Evolutionary conservation across 169 alveolate genomes (phyloP).

Genomic region (Eimeria falciformis): DNA sequence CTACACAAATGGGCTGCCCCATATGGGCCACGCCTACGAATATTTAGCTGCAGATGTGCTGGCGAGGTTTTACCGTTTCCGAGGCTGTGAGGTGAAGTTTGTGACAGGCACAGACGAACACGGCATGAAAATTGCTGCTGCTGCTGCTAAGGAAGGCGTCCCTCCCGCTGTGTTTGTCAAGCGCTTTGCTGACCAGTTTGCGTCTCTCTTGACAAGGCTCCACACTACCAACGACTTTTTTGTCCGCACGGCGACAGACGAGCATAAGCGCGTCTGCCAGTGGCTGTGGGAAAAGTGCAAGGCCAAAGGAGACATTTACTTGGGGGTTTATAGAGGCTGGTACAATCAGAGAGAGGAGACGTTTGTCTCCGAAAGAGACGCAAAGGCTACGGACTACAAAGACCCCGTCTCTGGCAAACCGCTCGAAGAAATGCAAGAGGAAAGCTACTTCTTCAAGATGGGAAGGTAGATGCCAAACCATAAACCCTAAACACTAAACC

Average conservation of each 20-base stretch:
- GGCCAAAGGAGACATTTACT: slow-evolving; percentile 85
- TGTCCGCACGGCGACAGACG: slow-evolving; percentile 90
- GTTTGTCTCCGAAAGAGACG: slow-evolving; percentile 93
- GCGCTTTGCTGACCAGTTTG: slow-evolving; percentile 68
- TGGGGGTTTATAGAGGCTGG: slow-evolving; percentile 90
- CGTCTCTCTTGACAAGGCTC: slow-evolving; percentile 75
- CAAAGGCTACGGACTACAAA: slow-evolving; percentile 88
- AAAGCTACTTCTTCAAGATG: slow-evolving; percentile 93
- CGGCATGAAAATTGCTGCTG: slow-evolving; percentile 93
- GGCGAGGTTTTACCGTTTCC: slow-evolving; percentile 86
- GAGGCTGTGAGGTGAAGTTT: slow-evolving; percentile 88
- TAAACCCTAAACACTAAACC: slow-evolving; percentile 27
- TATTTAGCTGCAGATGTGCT: slow-evolving; percentile 83
- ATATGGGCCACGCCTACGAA: slow-evolving; percentile 95
- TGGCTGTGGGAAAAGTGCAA: slow-evolving; percentile 87
- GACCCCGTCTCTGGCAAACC: slow-evolving; percentile 91
- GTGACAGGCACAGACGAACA: slow-evolving; percentile 96
- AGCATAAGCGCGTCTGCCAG: slow-evolving; percentile 87
- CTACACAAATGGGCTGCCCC: slow-evolving; percentile 95
- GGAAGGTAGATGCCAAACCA: slow-evolving; percentile 77
- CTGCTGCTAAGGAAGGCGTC: slow-evolving; percentile 88
- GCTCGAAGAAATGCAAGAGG: slow-evolving; percentile 89
- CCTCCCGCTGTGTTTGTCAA: slow-evolving; percentile 91
- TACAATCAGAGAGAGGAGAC: slow-evolving; percentile 94
- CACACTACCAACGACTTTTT: slow-evolving; percentile 85